Conservation (phyloP, 2,329 filamentous ascomycete species). For the Chaetomium sp. region DNA sequence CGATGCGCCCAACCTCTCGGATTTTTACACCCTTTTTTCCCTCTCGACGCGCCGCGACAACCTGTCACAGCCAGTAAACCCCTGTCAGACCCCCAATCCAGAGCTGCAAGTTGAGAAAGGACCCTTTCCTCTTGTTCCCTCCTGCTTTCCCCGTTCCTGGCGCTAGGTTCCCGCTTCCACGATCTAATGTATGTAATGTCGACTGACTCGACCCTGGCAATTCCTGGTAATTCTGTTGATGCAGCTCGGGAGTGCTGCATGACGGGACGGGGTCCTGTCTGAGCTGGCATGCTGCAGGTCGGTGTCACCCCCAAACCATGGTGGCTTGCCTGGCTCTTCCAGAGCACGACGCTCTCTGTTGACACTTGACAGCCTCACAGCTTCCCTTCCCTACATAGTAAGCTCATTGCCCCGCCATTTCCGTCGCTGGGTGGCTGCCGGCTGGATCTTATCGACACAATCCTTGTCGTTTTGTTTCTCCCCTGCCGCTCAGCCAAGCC, state of each 20-base stretch:
- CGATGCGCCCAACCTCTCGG: slow-evolving; percentile 34
- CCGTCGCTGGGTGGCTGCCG: slow-evolving; percentile 32
- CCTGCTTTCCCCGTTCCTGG: slow-evolving; percentile 9
- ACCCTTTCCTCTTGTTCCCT: not conserved
- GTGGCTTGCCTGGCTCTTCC: slow-evolving; percentile 13
- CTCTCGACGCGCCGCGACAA: slow-evolving; percentile 10
- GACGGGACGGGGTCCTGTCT: slow-evolving; percentile 15
- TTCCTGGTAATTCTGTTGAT: not conserved
- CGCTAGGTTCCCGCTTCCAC: slow-evolving; percentile 1
- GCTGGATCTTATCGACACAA: slow-evolving; percentile 30
- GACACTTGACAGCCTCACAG: not conserved
- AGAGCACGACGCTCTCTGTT: slow-evolving; percentile 23
- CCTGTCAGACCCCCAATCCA: slow-evolving; percentile 5
- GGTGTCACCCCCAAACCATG: not conserved
- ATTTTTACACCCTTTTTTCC: slow-evolving; percentile 29
- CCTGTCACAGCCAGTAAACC: slow-evolving; percentile 13
- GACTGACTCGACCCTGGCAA: not conserved
- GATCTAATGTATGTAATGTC: slow-evolving; percentile 1
- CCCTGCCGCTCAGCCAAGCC: slow-evolving; percentile 11
- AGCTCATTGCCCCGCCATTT: slow-evolving; percentile 28
- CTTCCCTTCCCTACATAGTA: no score
- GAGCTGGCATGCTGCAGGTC: slow-evolving; percentile 31
- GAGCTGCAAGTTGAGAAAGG: slow-evolving; percentile 1
- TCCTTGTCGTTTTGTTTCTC: slow-evolving; percentile 12
- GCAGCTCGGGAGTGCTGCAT: slow-evolving; percentile 18